These are phyloP conservation scores for Malus hybrid DNA, from an alignment of 331 rosid genomes.

Conservation along the genomic window DNA sequence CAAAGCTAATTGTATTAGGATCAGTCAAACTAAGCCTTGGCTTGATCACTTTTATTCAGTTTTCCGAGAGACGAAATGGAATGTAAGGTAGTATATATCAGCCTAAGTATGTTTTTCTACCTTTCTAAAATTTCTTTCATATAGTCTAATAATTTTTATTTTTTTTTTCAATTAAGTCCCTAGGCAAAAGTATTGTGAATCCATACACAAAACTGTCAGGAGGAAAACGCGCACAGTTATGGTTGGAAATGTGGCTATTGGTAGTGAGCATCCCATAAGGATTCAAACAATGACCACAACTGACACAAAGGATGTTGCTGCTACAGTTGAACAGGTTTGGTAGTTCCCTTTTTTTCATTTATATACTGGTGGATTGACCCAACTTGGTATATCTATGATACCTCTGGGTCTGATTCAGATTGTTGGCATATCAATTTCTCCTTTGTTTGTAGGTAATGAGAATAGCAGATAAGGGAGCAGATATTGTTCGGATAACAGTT, in stretches of 20 bases:
- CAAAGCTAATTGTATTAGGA: no score
- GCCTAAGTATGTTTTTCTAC: neutral
- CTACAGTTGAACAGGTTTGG: constrained; percentile 88
- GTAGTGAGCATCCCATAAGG: constrained; percentile 95
- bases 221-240: constrained; percentile 89
- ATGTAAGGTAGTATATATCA: neutral
- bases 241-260: constrained; percentile 85
- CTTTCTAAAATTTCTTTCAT: constrained; percentile 1
- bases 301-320: constrained; percentile 89
- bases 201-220: constrained; percentile 72
- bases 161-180: constrained; percentile 56
- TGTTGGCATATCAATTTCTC: neutral
- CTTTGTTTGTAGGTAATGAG: constrained; percentile 65
- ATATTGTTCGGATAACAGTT: constrained; percentile 88
- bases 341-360: constrained; percentile 6
- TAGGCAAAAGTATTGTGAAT: constrained; percentile 86
- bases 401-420: neutral
- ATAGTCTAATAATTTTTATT: constrained; percentile 4
- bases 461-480: constrained; percentile 93
- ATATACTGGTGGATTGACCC: neutral
- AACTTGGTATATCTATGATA: neutral
- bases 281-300: constrained; percentile 97
- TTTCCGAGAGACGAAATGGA: neutral
- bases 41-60: neutral
- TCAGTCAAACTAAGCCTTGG: no score